Base-by-base conservation (phyloP, 23 red algal species). In the Gracilariopsis chorda region DNA sequence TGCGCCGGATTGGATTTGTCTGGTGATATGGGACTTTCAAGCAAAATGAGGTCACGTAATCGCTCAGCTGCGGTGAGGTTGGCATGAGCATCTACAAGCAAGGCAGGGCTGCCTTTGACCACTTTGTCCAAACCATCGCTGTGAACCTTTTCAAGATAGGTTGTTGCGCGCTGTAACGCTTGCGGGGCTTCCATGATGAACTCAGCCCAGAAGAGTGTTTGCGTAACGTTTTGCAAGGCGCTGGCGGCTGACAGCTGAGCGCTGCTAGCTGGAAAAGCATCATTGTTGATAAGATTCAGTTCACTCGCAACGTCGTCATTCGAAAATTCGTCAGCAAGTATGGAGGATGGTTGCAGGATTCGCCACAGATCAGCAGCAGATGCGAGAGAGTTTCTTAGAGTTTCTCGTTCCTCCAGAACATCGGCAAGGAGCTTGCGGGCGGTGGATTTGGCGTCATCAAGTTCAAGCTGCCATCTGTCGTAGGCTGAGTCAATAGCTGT, bases 51-150 rank as follows among this genome's bases (percentile, higher is more conserved):
- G 44, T 91, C 88, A 24, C 88, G 74, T 39, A 91, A 24, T 23
- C 88, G 74, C 53, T 82, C 77, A 29, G 57, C 74, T 7, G 88
- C 88, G 57, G 75, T 82, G 13, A 91, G 36, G 23, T 65, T 41
- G 11, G 74, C 88, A 82, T 91, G 88, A 3, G 88, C 88, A 48
- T 80, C 74, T 43, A 91, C 74, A 20, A 91, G 73, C 43, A 82
- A 65, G 43, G 75, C 77, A 35, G 88, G 48, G 30, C 69, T 82
- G 6, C 75, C 75, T 19, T 64, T 64, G 28, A 78, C 69, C 10
- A 78, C 85, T 14, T 89, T 58, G 44, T 89, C 49, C 48, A 89
- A 35, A 40, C 75, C 88, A 70, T 82, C 75, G 39, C 49, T 32
- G 23, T 53, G 47, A 23, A 91, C 19, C 57, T 82, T 91, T 27